Conservation (phyloP, 345 rosid species). For the Sisymbrium irio region DNA sequence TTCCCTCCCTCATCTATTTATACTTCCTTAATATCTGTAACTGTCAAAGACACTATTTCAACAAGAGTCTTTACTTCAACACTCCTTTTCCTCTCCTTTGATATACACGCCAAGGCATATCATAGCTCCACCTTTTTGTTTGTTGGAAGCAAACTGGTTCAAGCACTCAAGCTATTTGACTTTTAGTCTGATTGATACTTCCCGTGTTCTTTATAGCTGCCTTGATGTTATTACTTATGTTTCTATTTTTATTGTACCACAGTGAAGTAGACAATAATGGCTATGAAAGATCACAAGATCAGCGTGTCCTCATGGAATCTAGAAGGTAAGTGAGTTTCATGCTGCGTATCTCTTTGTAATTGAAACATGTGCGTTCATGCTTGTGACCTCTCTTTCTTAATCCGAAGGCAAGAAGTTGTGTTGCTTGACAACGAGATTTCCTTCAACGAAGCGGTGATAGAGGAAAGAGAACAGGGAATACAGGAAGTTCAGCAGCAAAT, state of each 20-base stretch:
- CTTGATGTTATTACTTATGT: slow-evolving; percentile 8
- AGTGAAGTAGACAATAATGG: slow-evolving; percentile 50
- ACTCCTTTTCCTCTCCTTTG: no score
- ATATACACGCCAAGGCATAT: no score
- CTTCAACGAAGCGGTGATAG: slow-evolving; percentile 87
- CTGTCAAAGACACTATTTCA: no score
- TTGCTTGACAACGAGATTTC: slow-evolving; percentile 82
- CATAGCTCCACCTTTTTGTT: background rate
- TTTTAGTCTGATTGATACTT: background rate
- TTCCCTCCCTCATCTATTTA: no score
- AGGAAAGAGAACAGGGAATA: slow-evolving; percentile 92
- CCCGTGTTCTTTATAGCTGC: background rate
- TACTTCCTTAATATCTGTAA: no score
- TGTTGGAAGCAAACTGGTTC: background rate
- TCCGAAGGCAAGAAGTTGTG: slow-evolving; percentile 72
- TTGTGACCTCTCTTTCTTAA: slow-evolving; percentile 14
- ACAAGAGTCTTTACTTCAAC: no score
- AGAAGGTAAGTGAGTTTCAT: slow-evolving; percentile 48
- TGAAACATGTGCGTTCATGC: background rate
- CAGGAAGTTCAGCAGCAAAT: slow-evolving; percentile 85
- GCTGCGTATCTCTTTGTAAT: background rate
- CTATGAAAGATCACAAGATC: slow-evolving; percentile 55
- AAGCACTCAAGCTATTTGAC: background rate
- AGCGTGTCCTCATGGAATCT: slow-evolving; percentile 70
- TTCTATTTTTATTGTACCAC: background rate